Evolutionary conservation across 371 early-diverging fungal species (phyloP).

Genomic region (Syncephalastrum sp.): DNA sequence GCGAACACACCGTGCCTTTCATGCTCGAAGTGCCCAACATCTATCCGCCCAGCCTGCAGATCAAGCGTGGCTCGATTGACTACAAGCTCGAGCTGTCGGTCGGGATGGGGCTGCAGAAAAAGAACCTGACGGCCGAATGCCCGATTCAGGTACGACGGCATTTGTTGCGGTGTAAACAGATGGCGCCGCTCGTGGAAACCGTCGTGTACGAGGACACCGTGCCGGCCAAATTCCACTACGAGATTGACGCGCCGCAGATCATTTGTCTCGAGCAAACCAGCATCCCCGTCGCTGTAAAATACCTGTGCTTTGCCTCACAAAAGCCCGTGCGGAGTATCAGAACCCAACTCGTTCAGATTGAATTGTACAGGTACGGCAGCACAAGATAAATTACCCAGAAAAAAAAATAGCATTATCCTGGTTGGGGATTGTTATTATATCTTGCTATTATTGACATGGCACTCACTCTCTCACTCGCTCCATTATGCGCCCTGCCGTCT

Average conservation of each 20-base stretch:
- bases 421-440: too few species aligned
- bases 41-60: conserved; percentile 14
- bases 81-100: conserved; percentile 24
- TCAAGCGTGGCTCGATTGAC: conserved; percentile 22
- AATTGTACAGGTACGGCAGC: conserved; percentile 22
- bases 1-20: conserved; percentile 23
- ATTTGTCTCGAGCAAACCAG: conserved; percentile 23
- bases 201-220: conserved; percentile 21
- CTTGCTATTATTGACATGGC: background rate
- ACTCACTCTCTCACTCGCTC: background rate
- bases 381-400: background rate
- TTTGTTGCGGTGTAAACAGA: conserved; percentile 20
- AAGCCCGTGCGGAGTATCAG: conserved; percentile 30
- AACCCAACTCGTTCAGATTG: conserved; percentile 25
- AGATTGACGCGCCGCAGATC: conserved; percentile 27
- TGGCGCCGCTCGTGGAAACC: conserved; percentile 24
- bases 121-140: conserved; percentile 21
- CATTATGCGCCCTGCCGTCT: too few species aligned
- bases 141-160: conserved; percentile 23
- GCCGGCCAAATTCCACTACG: conserved; percentile 31
- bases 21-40: conserved; percentile 24
- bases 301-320: conserved; percentile 26
- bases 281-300: conserved; percentile 22
- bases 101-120: conserved; percentile 22
- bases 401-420: background rate